Conservation (phyloP, 257 asterid genomes). For the Solanum bukasovii region DNA sequence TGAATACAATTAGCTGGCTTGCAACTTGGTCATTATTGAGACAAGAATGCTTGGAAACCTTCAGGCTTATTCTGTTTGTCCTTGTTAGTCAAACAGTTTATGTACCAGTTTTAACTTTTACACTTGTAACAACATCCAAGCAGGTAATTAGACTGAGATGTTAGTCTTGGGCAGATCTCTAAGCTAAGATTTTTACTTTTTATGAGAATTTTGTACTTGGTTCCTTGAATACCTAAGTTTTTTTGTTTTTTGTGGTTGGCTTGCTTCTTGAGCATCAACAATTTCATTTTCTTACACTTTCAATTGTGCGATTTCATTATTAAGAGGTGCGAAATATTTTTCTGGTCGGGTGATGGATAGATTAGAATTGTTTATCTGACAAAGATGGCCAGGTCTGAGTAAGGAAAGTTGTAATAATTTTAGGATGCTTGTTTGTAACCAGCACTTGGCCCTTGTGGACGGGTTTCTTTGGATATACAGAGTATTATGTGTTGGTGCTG, state of each 20-base stretch:
- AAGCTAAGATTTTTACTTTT: background rate
- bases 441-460: background rate
- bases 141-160: background rate
- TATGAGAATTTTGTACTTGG: background rate
- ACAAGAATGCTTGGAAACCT: background rate
- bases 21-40: background rate
- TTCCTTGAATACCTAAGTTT: background rate
- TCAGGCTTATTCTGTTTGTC: background rate
- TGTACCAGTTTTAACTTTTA: background rate
- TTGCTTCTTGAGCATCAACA: background rate
- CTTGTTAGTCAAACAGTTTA: background rate
- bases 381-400: background rate
- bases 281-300: background rate
- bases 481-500: background rate
- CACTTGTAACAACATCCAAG: background rate
- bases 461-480: background rate
- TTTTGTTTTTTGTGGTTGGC: background rate
- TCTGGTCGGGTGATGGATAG: background rate
- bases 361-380: background rate
- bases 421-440: background rate
- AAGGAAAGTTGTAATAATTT: background rate
- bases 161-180: background rate
- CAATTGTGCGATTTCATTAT: background rate
- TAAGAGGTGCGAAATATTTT: background rate
- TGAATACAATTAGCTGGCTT: conserved; percentile 1